Conservation (phyloP, 495 filamentous ascomycete genomes). For the Tuber brumale region DNA sequence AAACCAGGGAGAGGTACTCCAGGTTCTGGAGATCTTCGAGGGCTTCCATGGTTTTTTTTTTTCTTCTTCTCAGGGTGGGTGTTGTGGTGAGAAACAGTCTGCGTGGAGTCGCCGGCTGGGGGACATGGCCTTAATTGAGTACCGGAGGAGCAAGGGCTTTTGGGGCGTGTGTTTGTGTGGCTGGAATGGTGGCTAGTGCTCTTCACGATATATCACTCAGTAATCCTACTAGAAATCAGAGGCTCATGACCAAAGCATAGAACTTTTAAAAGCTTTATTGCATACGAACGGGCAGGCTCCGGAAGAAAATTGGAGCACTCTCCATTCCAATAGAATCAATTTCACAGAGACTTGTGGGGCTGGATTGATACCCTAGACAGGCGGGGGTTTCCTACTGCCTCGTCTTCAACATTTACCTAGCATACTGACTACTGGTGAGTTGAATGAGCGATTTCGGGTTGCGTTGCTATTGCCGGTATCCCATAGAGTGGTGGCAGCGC, state of each 20-base stretch:
- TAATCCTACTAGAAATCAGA: neutral
- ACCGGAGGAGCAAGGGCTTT: neutral
- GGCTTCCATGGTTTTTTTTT: conserved; percentile 27
- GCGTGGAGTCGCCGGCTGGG: neutral
- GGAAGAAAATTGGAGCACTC: neutral
- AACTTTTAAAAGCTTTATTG: neutral
- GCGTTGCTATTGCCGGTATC: neutral
- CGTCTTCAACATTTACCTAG: neutral
- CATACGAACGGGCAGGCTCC: too few relatives aligned
- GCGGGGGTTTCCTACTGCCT: neutral
- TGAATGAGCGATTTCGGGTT: neutral
- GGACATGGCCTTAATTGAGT: neutral
- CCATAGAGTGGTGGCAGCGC: neutral
- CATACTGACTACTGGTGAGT: neutral
- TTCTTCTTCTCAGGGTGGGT: neutral
- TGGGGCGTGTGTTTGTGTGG: neutral
- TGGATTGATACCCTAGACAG: neutral
- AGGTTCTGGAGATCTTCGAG: conserved; percentile 91
- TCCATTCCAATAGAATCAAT: neutral
- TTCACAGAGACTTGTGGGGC: neutral
- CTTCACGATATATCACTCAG: neutral
- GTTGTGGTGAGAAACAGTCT: neutral
- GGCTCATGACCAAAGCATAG: neutral
- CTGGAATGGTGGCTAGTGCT: neutral
- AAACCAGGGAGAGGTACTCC: conserved; percentile 87